Evolutionary conservation across 1,139 yeast species (phyloP), one percentile per base, ranked within the genome.

Genomic region (Suhomyces chickasaworum): DNA sequence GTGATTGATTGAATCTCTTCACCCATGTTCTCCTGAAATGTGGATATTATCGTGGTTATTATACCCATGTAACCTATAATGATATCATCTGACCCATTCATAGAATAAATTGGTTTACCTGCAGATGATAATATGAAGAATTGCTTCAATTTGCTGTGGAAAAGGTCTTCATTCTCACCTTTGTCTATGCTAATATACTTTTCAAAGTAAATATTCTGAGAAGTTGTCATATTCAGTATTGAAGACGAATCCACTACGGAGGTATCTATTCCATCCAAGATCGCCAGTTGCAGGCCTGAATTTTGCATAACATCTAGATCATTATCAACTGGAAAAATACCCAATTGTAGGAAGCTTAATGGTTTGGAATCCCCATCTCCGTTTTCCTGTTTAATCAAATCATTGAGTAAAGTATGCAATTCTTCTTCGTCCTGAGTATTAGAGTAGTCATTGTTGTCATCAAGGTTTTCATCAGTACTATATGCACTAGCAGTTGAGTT

Each of bases 51-150:
- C 0, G 91, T 84, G 45, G 87, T 87, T 6, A 85, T 71, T 2
- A 85, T 69, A 1, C 93, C 95, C 71, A 88, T 82, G 58, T 87
- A 86, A 1, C 93, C 89, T 40, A 87, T 71, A 1, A 86, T 73
- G 21, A 83, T 67, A 41, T 81, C 84, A 50, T 89, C 96, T 0
- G 82, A 69, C 3, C 96, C 97, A 59, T 84, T 78, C 73, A 86
- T 73, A 1, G 95, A 81, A 64, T 86, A 93, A 7, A 93, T 87
- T 1, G 97, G 97, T 63, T 93, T 93, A 0, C 99, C 99, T 0
- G 98, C 96, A 2, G 84, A 70, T 0, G 97, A 89, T n/a, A 93
- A 71, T 6, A 93, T 81, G 53, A 90, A 83, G 57, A 87, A 89
- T 46, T 87, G 95, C 62, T 86, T 87, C 43, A 75, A 65, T 39